A percentile compares a stretch with the other conserved stretches of the same genome.
Conservation (phyloP, 2,329 filamentous ascomycete species). For the Chrysoporthe puriensis region DNA sequence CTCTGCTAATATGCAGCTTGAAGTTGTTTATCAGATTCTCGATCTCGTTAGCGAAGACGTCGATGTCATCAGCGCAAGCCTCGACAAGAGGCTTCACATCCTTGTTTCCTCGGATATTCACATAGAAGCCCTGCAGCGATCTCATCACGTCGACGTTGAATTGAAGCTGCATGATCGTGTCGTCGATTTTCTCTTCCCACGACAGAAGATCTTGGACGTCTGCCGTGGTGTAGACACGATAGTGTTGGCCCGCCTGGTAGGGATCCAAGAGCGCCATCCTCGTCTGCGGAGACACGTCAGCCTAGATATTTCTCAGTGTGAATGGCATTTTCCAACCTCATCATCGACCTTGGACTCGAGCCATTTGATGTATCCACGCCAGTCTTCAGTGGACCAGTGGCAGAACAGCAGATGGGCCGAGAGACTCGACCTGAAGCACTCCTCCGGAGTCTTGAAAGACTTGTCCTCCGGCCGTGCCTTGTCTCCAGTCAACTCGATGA, state of each 20-base stretch:
- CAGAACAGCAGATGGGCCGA: conserved; percentile 42
- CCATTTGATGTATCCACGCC: conserved; percentile 43
- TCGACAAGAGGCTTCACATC: conserved; percentile 32
- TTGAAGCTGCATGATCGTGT: conserved; percentile 41
- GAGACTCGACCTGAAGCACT: conserved; percentile 43
- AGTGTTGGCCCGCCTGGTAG: conserved; percentile 24
- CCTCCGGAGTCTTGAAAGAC: conserved; percentile 37
- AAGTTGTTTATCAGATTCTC: conserved; percentile 41
- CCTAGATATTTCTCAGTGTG: background rate
- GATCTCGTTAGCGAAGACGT: conserved; percentile 35
- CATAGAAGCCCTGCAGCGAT: conserved; percentile 37
- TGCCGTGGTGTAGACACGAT: conserved; percentile 32
- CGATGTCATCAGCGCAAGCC: conserved; percentile 33
- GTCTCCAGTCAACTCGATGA: conserved; percentile 39
- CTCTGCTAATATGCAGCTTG: conserved; percentile 41
- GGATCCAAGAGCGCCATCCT: conserved; percentile 32
- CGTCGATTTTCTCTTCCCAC: conserved; percentile 42
- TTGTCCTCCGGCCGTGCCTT: conserved; percentile 38
- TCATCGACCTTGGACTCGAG: conserved; percentile 37
- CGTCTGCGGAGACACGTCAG: conserved; percentile 9
- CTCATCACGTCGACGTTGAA: conserved; percentile 43
- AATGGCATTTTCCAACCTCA: conserved; percentile 18
- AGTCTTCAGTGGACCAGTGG: conserved; percentile 46
- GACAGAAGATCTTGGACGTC: conserved; percentile 43
- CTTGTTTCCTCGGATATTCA: conserved; percentile 30